Percentiles rank a stretch among this genome's conserved stretches.
Conservation (phyloP, 176 grass and related monocot species). For the Poa pratensis region DNA sequence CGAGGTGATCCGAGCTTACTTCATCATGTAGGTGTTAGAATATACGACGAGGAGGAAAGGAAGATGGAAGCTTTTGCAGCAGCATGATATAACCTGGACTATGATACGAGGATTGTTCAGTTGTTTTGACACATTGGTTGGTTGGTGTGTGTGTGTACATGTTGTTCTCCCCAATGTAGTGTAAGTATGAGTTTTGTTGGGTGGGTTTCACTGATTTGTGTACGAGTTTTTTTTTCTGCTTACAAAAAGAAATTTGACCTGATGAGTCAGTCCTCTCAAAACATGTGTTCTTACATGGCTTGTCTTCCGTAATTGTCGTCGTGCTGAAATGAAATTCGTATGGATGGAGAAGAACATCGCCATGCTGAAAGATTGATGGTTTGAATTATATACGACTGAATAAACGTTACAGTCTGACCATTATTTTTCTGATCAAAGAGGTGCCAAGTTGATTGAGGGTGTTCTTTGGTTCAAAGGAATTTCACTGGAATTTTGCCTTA, state of each 20-base stretch:
- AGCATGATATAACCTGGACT: conserved; percentile 16
- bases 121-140: background rate
- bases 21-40: conserved; percentile 62
- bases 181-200: conserved; percentile 18
- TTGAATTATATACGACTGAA: too few relatives aligned
- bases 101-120: background rate
- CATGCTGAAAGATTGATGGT: too few relatives aligned
- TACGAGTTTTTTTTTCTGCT: background rate
- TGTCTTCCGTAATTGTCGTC: background rate
- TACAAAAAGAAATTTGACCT: background rate
- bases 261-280: background rate
- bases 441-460: too few relatives aligned
- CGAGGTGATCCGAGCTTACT: conserved; percentile 73
- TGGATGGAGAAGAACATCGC: too few relatives aligned
- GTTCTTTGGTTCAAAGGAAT: too few relatives aligned
- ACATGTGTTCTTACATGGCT: background rate
- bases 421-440: too few relatives aligned
- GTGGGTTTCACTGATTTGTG: conserved; percentile 6
- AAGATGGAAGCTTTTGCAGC: background rate
- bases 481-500: too few relatives aligned
- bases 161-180: background rate
- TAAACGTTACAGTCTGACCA: too few relatives aligned
- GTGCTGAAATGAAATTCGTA: background rate
- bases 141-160: background rate
- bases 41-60: conserved; percentile 13